A percentile compares a stretch with the other conserved stretches of the same genome.
These are phyloP conservation scores for Clavispora asparagi DNA, from an alignment of 805 yeast genomes.

Conservation along the genomic window DNA sequence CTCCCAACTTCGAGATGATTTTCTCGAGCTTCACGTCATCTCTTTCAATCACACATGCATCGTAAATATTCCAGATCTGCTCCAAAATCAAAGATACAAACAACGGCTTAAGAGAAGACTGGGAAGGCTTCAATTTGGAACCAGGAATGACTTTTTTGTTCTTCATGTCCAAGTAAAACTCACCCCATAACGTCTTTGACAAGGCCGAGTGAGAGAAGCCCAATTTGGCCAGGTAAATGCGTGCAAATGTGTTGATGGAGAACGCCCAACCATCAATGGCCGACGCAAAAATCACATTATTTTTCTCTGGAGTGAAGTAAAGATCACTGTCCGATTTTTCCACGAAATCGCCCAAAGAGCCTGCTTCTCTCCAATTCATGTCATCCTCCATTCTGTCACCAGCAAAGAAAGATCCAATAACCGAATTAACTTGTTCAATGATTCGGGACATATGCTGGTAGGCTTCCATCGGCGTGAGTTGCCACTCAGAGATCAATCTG, in stretches of 20 bases:
- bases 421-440: conserved; percentile 92
- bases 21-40: conserved; percentile 70
- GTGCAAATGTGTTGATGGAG: conserved; percentile 81
- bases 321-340: conserved; percentile 78
- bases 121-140: conserved; percentile 57
- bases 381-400: conserved; percentile 93
- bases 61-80: conserved; percentile 88
- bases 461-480: conserved; percentile 79
- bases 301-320: conserved; percentile 81
- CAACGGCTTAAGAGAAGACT: conserved; percentile 55
- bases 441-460: conserved; percentile 71
- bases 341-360: conserved; percentile 52
- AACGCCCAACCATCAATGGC: conserved; percentile 99
- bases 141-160: conserved; percentile 74
- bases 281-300: conserved; percentile 83
- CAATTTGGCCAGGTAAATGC: conserved; percentile 75
- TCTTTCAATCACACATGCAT: conserved; percentile 57
- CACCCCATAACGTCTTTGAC: conserved; percentile 94
- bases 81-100: conserved; percentile 86
- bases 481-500: conserved; percentile 75
- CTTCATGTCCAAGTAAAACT: conserved; percentile 82
- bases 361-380: conserved; percentile 63
- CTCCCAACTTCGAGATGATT: conserved; percentile 63
- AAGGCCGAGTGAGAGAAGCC: conserved; percentile 79
- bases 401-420: conserved; percentile 85